Base-by-base conservation (phyloP, 2,329 filamentous ascomycete species). In the Hansfordia pulvinata region DNA sequence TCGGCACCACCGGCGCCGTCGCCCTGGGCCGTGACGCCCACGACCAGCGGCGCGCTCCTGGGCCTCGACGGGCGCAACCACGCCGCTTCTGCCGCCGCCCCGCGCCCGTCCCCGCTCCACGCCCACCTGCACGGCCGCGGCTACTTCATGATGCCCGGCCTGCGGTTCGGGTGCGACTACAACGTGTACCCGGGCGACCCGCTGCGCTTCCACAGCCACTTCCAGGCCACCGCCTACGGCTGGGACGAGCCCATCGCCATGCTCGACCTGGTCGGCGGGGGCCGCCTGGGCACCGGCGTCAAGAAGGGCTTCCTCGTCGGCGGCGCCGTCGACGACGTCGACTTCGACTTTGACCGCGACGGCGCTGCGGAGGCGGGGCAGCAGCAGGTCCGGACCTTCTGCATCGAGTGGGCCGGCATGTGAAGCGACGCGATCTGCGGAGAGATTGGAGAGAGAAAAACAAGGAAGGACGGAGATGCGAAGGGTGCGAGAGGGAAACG, bases 151-250 rank as follows among this genome's bases (percentile, higher is more conserved):
- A 86, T 85, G 29, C 90, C 90, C 2, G 90, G 90, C 7, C 64
- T 98, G 27, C 81, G 90, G 15, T 98, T 98, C 44, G 90, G 90
- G 15, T 92, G 86, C 41, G 75, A 90, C 44, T 94, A 93, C 53
- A 84, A 85, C 39, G 83, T 92, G 5, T 98, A 98, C 43, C 90
- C 90, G 0, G 90, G 90, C 23, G 90, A 98, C 48, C 85, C 90
- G 2, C 62, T 98, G 27, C 76, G 90, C 8, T 98, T 92, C 49
- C 90, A 98, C 52, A 90, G 84, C 23, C 90, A 98, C 50, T 96
- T 93, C 49, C 67, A 93, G 41, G 82, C 78, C 6, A 79, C 77
- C n/a, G 74, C 80, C 17, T 72, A 80, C 40, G 73, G 64, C n/a
- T 96, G 85, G 84, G 75, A 94, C 33, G 72, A 93, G 42, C 73